Conservation (phyloP, 805 yeast genomes). For the Candida sphagnicola region DNA sequence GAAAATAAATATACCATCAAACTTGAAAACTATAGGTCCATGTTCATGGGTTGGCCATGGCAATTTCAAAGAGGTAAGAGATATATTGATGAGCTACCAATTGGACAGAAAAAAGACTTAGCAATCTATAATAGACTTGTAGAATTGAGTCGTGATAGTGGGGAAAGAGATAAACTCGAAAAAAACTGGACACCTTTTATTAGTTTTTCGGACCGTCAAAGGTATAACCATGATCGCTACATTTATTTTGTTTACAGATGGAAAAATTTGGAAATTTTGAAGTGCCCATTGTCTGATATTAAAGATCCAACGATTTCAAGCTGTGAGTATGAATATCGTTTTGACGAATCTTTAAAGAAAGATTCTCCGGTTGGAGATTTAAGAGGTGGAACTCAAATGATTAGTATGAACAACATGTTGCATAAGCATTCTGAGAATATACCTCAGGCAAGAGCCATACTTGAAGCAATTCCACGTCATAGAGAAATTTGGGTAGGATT, state of each 20-base stretch:
- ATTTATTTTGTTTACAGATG: conserved; percentile 31
- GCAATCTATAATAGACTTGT: conserved; percentile 15
- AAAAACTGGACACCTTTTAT: conserved; percentile 43
- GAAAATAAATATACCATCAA: conserved; percentile 3
- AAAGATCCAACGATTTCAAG: conserved; percentile 4
- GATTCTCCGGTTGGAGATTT: conserved; percentile 24
- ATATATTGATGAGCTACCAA: conserved; percentile 18
- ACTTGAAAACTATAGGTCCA: conserved; percentile 17
- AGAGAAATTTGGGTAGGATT: conserved; percentile 37
- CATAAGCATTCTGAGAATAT: conserved; percentile 13
- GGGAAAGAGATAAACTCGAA: conserved; percentile 10
- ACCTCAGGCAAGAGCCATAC: conserved; percentile 8
- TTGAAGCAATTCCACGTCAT: conserved; percentile 15
- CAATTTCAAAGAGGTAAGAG: conserved; percentile 27
- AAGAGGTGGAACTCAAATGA: conserved; percentile 34
- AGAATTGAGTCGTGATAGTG: conserved; percentile 16
- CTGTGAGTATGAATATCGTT: conserved; percentile 4
- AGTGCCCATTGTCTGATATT: conserved; percentile 18
- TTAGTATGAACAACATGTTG: conserved; percentile 17
- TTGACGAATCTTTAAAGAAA: conserved; percentile 1
- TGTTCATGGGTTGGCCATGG: conserved; percentile 31
- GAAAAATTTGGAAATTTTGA: conserved; percentile 23
- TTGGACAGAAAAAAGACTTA: conserved; percentile 11
- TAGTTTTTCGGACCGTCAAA: conserved; percentile 17
- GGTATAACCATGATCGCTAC: conserved; percentile 21